Conservation (phyloP, 2,329 filamentous ascomycete species). For the Claviceps sp. region DNA sequence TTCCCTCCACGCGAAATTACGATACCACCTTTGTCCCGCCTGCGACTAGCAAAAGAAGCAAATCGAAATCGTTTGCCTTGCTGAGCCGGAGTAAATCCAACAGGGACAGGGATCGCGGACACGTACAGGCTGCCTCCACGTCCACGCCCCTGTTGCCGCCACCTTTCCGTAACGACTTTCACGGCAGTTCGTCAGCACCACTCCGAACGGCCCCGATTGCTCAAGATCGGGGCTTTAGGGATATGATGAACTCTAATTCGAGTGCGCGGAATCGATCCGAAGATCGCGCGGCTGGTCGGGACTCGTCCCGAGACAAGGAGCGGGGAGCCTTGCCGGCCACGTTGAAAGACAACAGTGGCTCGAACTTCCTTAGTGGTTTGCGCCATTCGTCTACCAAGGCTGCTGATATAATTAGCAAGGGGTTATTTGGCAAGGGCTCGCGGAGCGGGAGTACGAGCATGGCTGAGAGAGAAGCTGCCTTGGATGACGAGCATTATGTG, state of each 20-base stretch:
- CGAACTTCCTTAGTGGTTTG: constrained; percentile 57
- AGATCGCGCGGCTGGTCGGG: constrained; percentile 44
- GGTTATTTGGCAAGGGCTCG: constrained; percentile 65
- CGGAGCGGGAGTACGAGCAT: constrained; percentile 57
- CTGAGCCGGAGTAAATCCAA: constrained; percentile 38
- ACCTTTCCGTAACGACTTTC: constrained; percentile 14
- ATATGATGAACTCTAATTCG: constrained; percentile 53
- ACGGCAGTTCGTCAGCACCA: constrained; percentile 17
- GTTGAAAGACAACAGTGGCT: constrained; percentile 43
- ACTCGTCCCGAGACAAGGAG: constrained; percentile 34
- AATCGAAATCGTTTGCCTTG: constrained; percentile 41
- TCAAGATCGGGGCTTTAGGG: constrained; percentile 53
- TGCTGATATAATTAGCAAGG: constrained; percentile 70
- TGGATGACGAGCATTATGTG: constrained; percentile 74
- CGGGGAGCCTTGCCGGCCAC: constrained; percentile 38
- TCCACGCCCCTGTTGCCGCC: constrained; percentile 9
- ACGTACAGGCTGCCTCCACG: constrained; percentile 21
- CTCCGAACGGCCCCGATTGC: constrained; percentile 50
- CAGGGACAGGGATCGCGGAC: constrained; percentile 34
- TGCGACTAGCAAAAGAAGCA: constrained; percentile 31
- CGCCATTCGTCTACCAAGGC: constrained; percentile 61
- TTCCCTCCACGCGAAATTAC: constrained; percentile 34
- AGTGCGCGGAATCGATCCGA: constrained; percentile 57
- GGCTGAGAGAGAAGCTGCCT: constrained; percentile 46
- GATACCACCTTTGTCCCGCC: constrained; percentile 23